Base-by-base conservation (phyloP, 1,139 yeast genomes). In the Zygosaccharomyces pseudobailii region DNA sequence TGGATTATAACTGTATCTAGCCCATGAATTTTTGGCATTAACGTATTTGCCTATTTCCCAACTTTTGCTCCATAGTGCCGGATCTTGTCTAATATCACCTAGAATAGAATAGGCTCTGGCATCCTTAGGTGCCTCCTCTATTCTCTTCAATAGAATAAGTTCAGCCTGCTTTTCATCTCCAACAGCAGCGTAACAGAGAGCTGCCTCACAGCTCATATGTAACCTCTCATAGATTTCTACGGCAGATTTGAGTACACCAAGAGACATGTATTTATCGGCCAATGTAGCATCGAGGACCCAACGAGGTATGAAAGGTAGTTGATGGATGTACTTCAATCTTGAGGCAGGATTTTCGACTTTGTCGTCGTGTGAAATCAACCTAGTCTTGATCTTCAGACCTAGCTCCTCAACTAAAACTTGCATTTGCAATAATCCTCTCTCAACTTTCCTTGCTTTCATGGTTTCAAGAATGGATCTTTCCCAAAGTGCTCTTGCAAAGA, bases 361-460 rank as follows among this genome's bases (percentile, higher is more conserved):
- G 25, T 66, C 66, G 0, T 74, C 68, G 47, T 73, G 73, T 4
- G 94, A 88, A 40, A 86, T 74, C 45, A 81, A 68, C 51, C 83
- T 74, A 2, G 83, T 70, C 50, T 77, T 74, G 44, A 87, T 79
- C 48, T 82, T 80, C 49, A 84, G 74, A 1, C 95, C 96, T 37
- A 89, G 72, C 63, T 90, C 97, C 62, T 90, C 97, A 25, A 90
- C 92, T 43, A 94, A 72, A 4, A 95, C 83, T 44, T 92, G 94
- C 84, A 94, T 83, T 68, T 94, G 98, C 46, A 92, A 72, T 10
- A 90, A 82, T 45, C 97, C 97, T 66, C 98, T 78, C 68, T 94
- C 98, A 21, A 90, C 83, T 0, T 97, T 90, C 62, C 87, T 82
- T 3, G 95, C 82, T 54, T 82, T 84, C 39, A 75, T 75, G 0